These are phyloP conservation scores for Trichoderma sp. DNA, from an alignment of 2,329 filamentous ascomycete genomes.

Conservation along the genomic window DNA sequence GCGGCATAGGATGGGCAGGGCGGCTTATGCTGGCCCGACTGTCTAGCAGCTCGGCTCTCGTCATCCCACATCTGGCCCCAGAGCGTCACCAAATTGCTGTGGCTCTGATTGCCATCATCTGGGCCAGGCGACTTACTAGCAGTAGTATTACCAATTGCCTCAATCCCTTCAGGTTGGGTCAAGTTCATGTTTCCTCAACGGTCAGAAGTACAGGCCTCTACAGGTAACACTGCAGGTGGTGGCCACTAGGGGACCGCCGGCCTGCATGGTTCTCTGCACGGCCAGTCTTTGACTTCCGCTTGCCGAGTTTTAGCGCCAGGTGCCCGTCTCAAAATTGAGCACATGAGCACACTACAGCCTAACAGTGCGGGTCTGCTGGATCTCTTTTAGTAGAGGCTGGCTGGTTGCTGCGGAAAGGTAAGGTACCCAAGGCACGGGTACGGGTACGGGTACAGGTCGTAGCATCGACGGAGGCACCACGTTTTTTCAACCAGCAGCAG, in stretches of 20 bases:
- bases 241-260: constrained; percentile 19
- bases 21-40: constrained; percentile 5
- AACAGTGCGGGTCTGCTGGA: constrained; percentile 42
- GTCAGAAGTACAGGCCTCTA: background rate
- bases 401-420: background rate
- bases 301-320: constrained; percentile 47
- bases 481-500: too few species aligned
- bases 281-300: constrained; percentile 39
- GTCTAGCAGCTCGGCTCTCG: constrained; percentile 16
- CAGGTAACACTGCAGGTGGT: constrained; percentile 5
- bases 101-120: constrained; percentile 1
- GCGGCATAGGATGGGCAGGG: constrained; percentile 6
- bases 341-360: constrained; percentile 50
- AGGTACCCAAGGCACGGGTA: background rate
- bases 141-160: background rate
- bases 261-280: constrained; percentile 28
- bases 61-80: constrained; percentile 7
- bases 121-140: background rate
- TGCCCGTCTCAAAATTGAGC: constrained; percentile 48
- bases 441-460: background rate
- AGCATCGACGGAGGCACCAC: too few species aligned
- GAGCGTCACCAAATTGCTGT: constrained; percentile 13
- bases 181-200: too few species aligned
- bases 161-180: background rate
- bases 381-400: constrained; percentile 15